Conservation (phyloP, 257 asterid genomes). For the Henckelia pumila region DNA sequence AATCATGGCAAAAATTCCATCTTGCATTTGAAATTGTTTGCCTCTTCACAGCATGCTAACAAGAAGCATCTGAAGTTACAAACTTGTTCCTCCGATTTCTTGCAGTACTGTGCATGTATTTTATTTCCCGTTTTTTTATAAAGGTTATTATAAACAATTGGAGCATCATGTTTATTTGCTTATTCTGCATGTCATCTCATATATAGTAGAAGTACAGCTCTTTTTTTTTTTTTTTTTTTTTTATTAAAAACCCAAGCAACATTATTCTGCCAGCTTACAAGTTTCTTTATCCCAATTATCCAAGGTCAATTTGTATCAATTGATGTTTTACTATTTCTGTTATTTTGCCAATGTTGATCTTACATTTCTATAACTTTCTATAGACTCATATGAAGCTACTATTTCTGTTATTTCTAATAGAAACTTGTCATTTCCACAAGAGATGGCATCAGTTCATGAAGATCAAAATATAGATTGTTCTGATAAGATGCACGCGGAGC, state of each 20-base stretch:
- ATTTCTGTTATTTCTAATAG: not conserved
- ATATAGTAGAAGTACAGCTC: not conserved
- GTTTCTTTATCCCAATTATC: not conserved
- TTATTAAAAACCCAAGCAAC: not conserved
- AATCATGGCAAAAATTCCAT: not conserved
- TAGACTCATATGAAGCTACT: slow-evolving; percentile 15
- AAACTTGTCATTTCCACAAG: slow-evolving; percentile 18
- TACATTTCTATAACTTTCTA: not conserved
- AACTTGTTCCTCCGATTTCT: not conserved
- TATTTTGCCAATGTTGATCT: not conserved
- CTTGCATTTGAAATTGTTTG: not conserved
- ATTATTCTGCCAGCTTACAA: not conserved
- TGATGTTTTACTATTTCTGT: not conserved
- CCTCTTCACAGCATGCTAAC: slow-evolving; percentile 2
- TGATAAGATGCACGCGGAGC: slow-evolving; percentile 33
- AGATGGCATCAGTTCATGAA: slow-evolving; percentile 35
- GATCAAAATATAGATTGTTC: slow-evolving; percentile 29
- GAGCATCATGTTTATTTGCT: not conserved
- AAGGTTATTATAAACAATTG: slow-evolving; percentile 5
- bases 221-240: too few species aligned
- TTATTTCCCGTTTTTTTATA: slow-evolving; percentile 11
- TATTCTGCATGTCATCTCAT: slow-evolving; percentile 4
- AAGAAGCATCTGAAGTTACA: slow-evolving; percentile 12
- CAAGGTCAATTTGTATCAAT: not conserved
- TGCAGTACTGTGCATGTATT: slow-evolving; percentile 14